Conservation (phyloP, 306 rosid species). For the Sicyos baderoa region DNA sequence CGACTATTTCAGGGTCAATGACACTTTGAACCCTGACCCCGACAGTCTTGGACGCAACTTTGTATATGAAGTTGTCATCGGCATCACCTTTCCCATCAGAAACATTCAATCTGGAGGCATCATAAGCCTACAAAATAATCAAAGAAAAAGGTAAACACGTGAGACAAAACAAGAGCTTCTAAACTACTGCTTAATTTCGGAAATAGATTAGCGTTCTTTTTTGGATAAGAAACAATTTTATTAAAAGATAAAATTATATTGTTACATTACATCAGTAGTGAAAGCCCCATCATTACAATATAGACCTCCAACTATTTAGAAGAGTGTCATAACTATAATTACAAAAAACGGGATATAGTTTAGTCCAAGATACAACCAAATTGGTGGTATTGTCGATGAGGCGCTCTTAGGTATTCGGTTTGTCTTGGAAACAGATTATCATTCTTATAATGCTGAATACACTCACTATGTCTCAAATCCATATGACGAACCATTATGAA, state of each 20-base stretch:
- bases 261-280: too few species aligned
- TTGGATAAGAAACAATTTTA: too few species aligned
- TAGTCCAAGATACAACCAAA: too few species aligned
- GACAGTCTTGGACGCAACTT: conserved; percentile 55
- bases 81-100: conserved; percentile 33
- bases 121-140: conserved; percentile 57
- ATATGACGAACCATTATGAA: neutral
- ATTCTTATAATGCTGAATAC: too few species aligned
- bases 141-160: neutral
- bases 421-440: neutral
- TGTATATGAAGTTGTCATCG: conserved; percentile 34
- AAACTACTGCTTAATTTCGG: neutral
- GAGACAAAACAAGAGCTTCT: neutral
- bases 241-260: too few species aligned
- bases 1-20: conserved; percentile 75
- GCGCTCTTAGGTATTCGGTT: too few species aligned
- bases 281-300: too few species aligned
- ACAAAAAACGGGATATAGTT: too few species aligned
- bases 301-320: too few species aligned
- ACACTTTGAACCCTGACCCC: conserved; percentile 63
- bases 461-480: neutral
- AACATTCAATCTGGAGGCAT: conserved; percentile 64
- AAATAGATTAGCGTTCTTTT: neutral
- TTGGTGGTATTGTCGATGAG: too few species aligned
- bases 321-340: too few species aligned